Evolutionary conservation across 2,329 filamentous ascomycete genomes (phyloP).

Genomic region (Pseudocercospora macadamiae): DNA sequence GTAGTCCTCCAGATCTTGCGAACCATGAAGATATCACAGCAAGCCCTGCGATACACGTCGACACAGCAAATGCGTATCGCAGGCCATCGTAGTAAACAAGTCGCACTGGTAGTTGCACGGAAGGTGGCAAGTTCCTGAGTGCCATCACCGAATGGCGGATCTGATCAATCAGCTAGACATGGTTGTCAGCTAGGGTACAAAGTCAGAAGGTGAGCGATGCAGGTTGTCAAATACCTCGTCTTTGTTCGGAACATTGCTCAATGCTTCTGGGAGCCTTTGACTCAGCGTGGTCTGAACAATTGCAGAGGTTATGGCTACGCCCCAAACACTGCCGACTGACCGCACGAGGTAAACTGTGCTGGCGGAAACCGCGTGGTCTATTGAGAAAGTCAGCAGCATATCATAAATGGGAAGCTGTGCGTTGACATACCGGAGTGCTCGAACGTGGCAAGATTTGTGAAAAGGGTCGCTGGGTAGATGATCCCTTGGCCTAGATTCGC

Average conservation of each 20-base stretch:
- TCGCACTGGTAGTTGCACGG: conserved; percentile 60
- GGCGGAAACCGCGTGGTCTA: conserved; percentile 65
- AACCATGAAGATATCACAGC: conserved; percentile 55
- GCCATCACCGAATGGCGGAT: conserved; percentile 64
- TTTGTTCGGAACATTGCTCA: conserved; percentile 61
- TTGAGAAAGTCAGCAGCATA: not conserved
- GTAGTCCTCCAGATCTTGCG: conserved; percentile 34
- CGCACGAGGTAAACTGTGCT: conserved; percentile 67
- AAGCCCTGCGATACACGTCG: conserved; percentile 55
- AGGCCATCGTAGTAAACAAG: conserved; percentile 65
- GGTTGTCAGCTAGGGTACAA: not conserved
- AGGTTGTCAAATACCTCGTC: conserved; percentile 53
- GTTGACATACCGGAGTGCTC: conserved; percentile 57
- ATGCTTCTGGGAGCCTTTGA: conserved; percentile 55
- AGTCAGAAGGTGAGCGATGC: not conserved
- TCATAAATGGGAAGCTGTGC: not conserved
- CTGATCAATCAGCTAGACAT: conserved; percentile 59
- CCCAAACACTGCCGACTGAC: conserved; percentile 66
- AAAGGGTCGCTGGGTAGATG: conserved; percentile 55
- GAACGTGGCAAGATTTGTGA: conserved; percentile 65
- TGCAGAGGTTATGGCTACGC: conserved; percentile 64
- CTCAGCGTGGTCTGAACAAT: conserved; percentile 66
- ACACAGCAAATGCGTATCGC: conserved; percentile 58
- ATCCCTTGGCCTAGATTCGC: conserved; percentile 53
- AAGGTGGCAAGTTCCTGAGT: conserved; percentile 57